phyloP scores from a whole-genome alignment of 371 early-diverging fungal species.

The Mortierella sp. region DNA sequence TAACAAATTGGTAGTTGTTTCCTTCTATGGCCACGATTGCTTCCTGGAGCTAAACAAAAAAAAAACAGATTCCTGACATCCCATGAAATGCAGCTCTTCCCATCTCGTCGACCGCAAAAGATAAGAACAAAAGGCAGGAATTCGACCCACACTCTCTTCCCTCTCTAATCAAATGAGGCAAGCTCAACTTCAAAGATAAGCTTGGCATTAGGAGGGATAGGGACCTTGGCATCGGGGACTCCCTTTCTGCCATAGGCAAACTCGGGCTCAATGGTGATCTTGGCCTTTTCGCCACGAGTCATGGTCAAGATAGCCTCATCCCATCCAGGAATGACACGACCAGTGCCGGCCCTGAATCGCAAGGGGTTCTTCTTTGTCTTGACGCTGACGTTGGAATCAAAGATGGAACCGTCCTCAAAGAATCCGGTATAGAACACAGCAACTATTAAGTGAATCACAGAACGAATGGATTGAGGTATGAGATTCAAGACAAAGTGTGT shows the following conservation, averaged over 20 bases:
- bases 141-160: not conserved
- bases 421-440: conserved; percentile 68
- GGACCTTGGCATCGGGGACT: conserved; percentile 57
- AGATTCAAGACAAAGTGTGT: not conserved
- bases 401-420: conserved; percentile 70
- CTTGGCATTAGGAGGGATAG: conserved; percentile 57
- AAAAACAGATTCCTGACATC: too few species aligned
- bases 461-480: too few species aligned
- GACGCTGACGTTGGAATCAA: conserved; percentile 67
- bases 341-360: conserved; percentile 64
- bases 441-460: conserved; percentile 25
- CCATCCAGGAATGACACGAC: conserved; percentile 62
- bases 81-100: too few species aligned
- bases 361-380: conserved; percentile 68
- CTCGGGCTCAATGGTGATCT: conserved; percentile 60
- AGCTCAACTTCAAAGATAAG: conserved; percentile 66
- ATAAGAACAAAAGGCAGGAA: not conserved
- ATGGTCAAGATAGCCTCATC: conserved; percentile 67
- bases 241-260: conserved; percentile 71
- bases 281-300: conserved; percentile 66
- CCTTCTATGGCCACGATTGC: too few species aligned
- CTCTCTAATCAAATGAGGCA: conserved; percentile 53
- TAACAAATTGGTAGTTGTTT: too few species aligned
- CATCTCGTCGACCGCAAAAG: not conserved
- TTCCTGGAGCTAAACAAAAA: too few species aligned